Evolutionary conservation across 1,284 basidiomycete genomes (phyloP).

Genomic region (Ceratobasidium sp.): DNA sequence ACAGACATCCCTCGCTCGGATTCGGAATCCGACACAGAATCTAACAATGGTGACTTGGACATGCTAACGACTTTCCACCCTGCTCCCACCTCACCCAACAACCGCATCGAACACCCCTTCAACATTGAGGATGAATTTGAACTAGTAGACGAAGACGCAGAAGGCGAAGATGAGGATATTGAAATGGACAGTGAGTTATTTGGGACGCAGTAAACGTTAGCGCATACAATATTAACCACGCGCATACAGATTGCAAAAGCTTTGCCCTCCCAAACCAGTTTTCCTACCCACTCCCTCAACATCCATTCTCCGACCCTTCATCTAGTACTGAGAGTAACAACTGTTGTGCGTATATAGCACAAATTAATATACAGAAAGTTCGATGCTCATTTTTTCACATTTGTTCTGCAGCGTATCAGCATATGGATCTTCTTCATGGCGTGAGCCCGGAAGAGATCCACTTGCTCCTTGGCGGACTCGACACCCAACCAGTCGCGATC

Average conservation of each 20-base stretch:
- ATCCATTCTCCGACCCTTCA: constrained; percentile 1
- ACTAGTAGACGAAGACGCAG: constrained; percentile 1
- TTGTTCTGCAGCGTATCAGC: constrained; percentile 4
- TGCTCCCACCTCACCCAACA: not conserved
- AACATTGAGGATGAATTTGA: constrained; percentile 5
- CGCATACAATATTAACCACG: constrained; percentile 4
- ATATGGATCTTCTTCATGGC: not conserved
- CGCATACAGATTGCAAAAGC: not conserved
- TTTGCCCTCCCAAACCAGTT: not conserved
- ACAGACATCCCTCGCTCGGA: constrained; percentile 1
- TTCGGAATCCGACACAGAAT: not conserved
- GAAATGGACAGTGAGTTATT: not conserved
- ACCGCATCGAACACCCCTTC: not conserved
- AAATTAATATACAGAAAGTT: not conserved
- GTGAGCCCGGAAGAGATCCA: not conserved
- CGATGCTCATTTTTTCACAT: not conserved
- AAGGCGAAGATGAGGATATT: constrained; percentile 5
- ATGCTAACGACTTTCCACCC: not conserved
- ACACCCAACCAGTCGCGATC: not conserved
- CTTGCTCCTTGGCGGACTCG: not conserved
- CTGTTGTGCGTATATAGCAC: constrained; percentile 1
- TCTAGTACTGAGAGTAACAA: not conserved
- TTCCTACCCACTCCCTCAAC: not conserved
- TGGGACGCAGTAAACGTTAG: not conserved
- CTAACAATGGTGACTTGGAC: not conserved